These are phyloP conservation scores for Apostasia ramifera DNA, from an alignment of 106 monocot genomes.

Conservation along the genomic window DNA sequence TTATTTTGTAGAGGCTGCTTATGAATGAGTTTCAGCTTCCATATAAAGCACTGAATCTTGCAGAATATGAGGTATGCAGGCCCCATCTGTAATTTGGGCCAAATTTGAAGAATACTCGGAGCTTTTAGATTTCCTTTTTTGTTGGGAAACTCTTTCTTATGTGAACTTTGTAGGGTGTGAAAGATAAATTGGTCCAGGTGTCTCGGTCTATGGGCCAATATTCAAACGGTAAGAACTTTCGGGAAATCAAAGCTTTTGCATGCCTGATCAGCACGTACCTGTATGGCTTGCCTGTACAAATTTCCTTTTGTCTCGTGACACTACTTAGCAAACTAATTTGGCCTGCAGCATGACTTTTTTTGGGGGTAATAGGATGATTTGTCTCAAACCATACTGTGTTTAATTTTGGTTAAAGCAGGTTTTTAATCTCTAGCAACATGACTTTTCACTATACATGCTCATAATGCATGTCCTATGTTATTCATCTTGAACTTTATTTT, in stretches of 20 bases:
- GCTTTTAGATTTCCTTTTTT: background rate
- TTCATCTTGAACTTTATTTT: background rate
- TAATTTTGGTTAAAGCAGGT: too few species aligned
- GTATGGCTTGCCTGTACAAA: too few species aligned
- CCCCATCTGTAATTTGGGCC: background rate
- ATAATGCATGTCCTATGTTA: background rate
- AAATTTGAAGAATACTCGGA: background rate
- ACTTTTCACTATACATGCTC: background rate
- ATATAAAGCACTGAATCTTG: slow-evolving; percentile 68
- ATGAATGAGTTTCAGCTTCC: slow-evolving; percentile 70
- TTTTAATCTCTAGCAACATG: too few species aligned
- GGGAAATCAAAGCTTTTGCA: background rate
- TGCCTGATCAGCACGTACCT: background rate
- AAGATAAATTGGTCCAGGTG: slow-evolving; percentile 72
- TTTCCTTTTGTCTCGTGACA: too few species aligned
- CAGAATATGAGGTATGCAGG: slow-evolving; percentile 74
- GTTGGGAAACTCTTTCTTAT: slow-evolving; percentile 7
- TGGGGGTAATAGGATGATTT: too few species aligned
- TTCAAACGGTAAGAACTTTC: slow-evolving; percentile 39
- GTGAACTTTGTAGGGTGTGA: slow-evolving; percentile 41
- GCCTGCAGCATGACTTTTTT: too few species aligned
- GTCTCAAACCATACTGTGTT: too few species aligned
- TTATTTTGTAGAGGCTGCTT: slow-evolving; percentile 44
- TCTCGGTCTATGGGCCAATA: slow-evolving; percentile 59
- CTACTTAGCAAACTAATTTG: too few species aligned